Evolutionary conservation across 495 filamentous ascomycete species (phyloP), one percentile per base, ranked within the genome.

Genomic region (Hypoxylon rickii): DNA sequence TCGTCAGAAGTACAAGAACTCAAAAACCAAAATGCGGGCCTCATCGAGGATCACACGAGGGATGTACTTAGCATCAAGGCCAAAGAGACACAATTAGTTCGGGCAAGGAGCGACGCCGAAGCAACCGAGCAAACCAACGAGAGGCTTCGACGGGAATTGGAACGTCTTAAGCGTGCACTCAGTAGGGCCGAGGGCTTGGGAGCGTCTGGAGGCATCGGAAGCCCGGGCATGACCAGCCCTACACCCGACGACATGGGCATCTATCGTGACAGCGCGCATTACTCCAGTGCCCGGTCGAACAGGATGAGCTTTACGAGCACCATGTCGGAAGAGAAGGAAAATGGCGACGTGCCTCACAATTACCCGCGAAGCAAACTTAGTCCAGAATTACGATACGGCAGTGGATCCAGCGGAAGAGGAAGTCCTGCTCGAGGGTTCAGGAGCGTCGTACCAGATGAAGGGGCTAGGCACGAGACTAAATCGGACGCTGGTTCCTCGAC

Each of bases 31-130:
- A 97, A 99, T 61, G 94, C 95, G 12, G 88, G 96, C 58, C 79
- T 97, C 12, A 97, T 97, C 44, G 95, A 99, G 73, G 94, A 97
- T 61, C 93, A 97, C 65, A 99, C 95, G 1, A 78, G 93, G 43
- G 94, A 97, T 66, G 89, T 96, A 7, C 80, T 99, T 16, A 90
- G 89, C 59, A 92, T 97, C 71, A 97, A 97, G 60, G 95, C 95
- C 26, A 99, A 99, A 70, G 95, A 97, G 69, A 97, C 95, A 4
- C 95, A 99, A 64, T 79, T 99, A 6, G 92, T 97, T 7, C 85
- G 95, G 19, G 92, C 94, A 20, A 83, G 92, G 13, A 87, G 86
- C 62, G 95, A 99, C 56, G 88, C 88, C 37, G 93, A 99, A 71
- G 81, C 89, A 2, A 88, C 92, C 0, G 91, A 96, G 69, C 85